A percentile compares a stretch with the other conserved stretches of the same genome.
phyloP scores from a whole-genome alignment of 768 basidiomycete genomes.

The Hygrocybe punicea region DNA sequence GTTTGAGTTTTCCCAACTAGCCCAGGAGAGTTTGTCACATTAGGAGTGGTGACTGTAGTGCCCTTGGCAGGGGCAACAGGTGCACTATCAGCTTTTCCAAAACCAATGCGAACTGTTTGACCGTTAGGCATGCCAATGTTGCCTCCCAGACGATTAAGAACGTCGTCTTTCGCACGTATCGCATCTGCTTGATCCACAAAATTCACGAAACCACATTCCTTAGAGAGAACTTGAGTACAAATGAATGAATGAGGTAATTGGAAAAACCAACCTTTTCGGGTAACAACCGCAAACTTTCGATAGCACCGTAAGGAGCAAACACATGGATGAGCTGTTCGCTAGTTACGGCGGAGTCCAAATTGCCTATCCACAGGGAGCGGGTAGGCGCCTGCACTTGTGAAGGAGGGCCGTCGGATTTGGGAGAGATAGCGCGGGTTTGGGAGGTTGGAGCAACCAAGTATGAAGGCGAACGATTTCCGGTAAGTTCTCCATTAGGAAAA shows the following conservation, averaged over 20 bases:
- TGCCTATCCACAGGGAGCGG: slow-evolving; percentile 97
- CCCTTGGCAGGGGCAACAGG: slow-evolving; percentile 87
- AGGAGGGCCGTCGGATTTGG: slow-evolving; percentile 68
- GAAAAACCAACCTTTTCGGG: slow-evolving; percentile 81
- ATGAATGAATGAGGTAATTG: slow-evolving; percentile 12
- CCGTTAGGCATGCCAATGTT: slow-evolving; percentile 94
- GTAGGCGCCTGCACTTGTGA: slow-evolving; percentile 90
- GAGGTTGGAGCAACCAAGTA: slow-evolving; percentile 68
- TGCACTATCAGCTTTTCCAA: slow-evolving; percentile 96
- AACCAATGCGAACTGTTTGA: slow-evolving; percentile 95
- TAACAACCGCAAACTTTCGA: slow-evolving; percentile 89
- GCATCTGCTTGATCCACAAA: slow-evolving; percentile 95
- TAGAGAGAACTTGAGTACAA: slow-evolving; percentile 2
- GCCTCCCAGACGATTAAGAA: slow-evolving; percentile 90
- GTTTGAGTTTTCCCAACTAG: slow-evolving; percentile 44
- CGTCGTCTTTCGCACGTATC: slow-evolving; percentile 97
- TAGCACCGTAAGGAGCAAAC: slow-evolving; percentile 95
- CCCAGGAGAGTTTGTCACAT: slow-evolving; percentile 60
- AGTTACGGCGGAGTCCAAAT: slow-evolving; percentile 90
- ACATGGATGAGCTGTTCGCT: slow-evolving; percentile 93
- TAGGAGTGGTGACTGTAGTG: slow-evolving; percentile 49
- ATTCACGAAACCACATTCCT: slow-evolving; percentile 99
- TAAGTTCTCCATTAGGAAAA: slow-evolving; percentile 62
- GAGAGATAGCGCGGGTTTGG: slow-evolving; percentile 75
- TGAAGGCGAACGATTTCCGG: slow-evolving; percentile 51